These are phyloP conservation scores for Anisodus tanguticus DNA, from an alignment of 257 asterid genomes.

Conservation along the genomic window DNA sequence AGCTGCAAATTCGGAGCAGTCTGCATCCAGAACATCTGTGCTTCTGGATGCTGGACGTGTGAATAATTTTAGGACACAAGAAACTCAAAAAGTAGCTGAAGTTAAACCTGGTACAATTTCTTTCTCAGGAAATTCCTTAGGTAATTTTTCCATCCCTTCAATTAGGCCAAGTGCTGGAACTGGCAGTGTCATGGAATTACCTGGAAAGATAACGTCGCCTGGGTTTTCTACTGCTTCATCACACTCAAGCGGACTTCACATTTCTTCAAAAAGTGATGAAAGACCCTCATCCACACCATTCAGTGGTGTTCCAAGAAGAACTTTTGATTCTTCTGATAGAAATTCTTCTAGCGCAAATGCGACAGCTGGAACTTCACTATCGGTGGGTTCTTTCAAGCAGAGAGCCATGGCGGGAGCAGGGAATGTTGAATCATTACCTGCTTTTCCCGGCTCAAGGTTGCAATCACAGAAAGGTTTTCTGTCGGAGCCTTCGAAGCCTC, in stretches of 20 bases:
- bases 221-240: conserved; percentile 46
- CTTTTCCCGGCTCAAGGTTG: conserved; percentile 45
- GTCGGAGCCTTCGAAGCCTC: conserved; percentile 49
- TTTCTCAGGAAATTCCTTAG: conserved; percentile 41
- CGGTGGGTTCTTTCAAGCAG: conserved; percentile 49
- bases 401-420: conserved; percentile 42
- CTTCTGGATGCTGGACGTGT: conserved; percentile 31
- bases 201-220: conserved; percentile 41
- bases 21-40: conserved; percentile 33
- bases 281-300: conserved; percentile 37
- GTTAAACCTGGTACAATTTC: conserved; percentile 45
- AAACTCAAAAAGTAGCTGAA: conserved; percentile 43
- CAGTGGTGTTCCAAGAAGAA: conserved; percentile 35
- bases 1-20: conserved; percentile 32
- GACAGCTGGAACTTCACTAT: conserved; percentile 42
- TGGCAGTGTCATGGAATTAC: conserved; percentile 42
- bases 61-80: conserved; percentile 31
- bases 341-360: conserved; percentile 50
- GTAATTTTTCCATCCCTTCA: conserved; percentile 49
- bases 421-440: conserved; percentile 42
- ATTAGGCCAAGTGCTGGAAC: conserved; percentile 40
- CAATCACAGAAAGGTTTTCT: conserved; percentile 42
- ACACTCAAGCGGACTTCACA: conserved; percentile 31
- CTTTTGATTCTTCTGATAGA: conserved; percentile 42
- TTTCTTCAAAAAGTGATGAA: conserved; percentile 33